Base-by-base conservation (phyloP, 257 asterid genomes). In the Mitragyna speciosa region DNA sequence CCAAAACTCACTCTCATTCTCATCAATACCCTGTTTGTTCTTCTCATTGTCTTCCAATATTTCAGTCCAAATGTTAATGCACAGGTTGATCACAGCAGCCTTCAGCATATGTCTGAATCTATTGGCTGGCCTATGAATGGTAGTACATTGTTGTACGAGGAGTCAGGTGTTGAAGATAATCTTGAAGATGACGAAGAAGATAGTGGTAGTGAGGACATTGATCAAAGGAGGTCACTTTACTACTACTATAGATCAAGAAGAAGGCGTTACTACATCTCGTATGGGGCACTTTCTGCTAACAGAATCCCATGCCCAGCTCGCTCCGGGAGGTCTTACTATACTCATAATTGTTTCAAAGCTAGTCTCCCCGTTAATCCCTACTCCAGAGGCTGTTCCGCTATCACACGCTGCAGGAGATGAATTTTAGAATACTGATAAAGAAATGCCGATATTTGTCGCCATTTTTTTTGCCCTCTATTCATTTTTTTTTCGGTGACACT, bases 281-380 rank as follows among this genome's bases (percentile, higher is more conserved):
- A 88, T 77, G 92, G 90, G 12, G 90, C 94, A 56, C 87, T 90
- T 45, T 76, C 88, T 17, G 92, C 92, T 43, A 85, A 90, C 61
- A 84, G 89, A 66, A 77, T 88, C 77, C 90, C 91, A 7, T 88
- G 91, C 76, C 94, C 91, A 41, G 84, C 92, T 64, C 89, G 90
- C 26, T 90, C 91, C 9, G 92, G 91, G 24, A 88, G 92, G 79
- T 90, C 91, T 0, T 90, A 90, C 83, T 90, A 90, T 54, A 88
- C 94, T 0, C 87, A 86, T 72, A 77, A 87, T 76, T 90, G 92
- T 76, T 79, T 71, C 82, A 75, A 43, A 68, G 83, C 86, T 14
- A 75, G 79, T 15, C 84, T 87, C 36, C 85, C 91, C 11, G 92
- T 82, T 49, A 86, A 87, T 66, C 94, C 94, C 15, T 90, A 90